phyloP scores from a whole-genome alignment of 1,284 basidiomycete genomes.

The Rhodotorula sp. region DNA sequence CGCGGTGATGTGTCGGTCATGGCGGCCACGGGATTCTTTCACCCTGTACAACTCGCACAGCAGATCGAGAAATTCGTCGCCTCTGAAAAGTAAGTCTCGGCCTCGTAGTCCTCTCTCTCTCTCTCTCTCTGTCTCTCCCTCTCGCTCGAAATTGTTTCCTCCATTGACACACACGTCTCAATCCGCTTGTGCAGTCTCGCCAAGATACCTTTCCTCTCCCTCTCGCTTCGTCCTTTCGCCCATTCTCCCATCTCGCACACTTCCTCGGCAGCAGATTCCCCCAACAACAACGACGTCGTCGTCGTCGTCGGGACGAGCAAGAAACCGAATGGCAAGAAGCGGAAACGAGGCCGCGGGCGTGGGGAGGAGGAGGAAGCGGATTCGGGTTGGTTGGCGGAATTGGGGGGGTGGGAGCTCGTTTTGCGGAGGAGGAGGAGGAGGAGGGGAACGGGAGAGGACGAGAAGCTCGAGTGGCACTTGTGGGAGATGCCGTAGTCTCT shows the following conservation, averaged over 20 bases:
- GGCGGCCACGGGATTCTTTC: slow-evolving; percentile 24
- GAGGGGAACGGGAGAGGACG: neutral
- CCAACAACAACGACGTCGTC: no score
- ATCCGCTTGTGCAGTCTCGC: neutral
- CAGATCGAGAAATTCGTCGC: neutral
- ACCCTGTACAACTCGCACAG: slow-evolving; percentile 3
- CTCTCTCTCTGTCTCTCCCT: neutral
- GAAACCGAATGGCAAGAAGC: slow-evolving; percentile 33
- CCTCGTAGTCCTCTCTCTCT: no score
- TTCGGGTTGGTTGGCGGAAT: neutral
- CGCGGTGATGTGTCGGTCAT: neutral
- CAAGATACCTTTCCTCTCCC: slow-evolving; percentile 11
- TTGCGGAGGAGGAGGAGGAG: neutral
- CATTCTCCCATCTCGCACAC: slow-evolving; percentile 33
- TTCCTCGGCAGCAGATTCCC: neutral
- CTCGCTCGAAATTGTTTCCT: no score
- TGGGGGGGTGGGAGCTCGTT: slow-evolving; percentile 27
- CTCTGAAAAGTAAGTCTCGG: neutral
- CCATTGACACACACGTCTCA: neutral
- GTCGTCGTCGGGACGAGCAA: slow-evolving; percentile 26
- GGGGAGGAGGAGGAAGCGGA: slow-evolving; percentile 39
- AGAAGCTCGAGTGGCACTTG: slow-evolving; percentile 8
- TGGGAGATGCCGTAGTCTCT: slow-evolving; percentile 26
- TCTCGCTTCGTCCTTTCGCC: slow-evolving; percentile 18
- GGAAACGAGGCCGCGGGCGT: slow-evolving; percentile 30